Evolutionary conservation across 2,329 filamentous ascomycete genomes (phyloP).

Genomic region (Lachnum nothofagi): DNA sequence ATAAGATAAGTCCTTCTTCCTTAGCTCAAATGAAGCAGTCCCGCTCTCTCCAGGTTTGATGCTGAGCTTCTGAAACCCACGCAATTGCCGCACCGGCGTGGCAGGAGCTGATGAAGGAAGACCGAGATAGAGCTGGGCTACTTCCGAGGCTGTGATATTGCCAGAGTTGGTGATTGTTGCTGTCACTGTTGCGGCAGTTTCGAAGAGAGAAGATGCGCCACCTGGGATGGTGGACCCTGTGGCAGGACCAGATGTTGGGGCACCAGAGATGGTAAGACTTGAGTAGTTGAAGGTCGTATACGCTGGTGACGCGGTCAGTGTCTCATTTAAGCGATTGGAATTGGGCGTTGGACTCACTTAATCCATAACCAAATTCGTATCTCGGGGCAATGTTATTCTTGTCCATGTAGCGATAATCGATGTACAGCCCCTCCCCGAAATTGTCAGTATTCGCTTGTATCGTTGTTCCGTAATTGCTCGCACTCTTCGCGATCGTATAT

Average conservation of each 20-base stretch:
- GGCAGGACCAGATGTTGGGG: conserved; percentile 9
- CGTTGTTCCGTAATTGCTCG: conserved; percentile 41
- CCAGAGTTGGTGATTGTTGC: conserved; percentile 51
- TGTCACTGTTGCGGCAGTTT: conserved; percentile 45
- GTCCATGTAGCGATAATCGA: conserved; percentile 52
- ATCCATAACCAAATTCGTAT: conserved; percentile 43
- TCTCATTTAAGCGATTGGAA: too few relatives aligned
- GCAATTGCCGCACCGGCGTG: conserved; percentile 54
- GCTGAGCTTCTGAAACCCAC: conserved; percentile 63
- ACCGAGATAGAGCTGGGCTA: conserved; percentile 30
- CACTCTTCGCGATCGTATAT: conserved; percentile 58
- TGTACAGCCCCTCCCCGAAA: conserved; percentile 42
- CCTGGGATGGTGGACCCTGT: conserved; percentile 29
- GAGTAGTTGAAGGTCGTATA: conserved; percentile 9
- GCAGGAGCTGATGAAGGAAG: conserved; percentile 40
- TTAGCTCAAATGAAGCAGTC: conserved; percentile 63
- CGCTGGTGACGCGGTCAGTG: too few relatives aligned
- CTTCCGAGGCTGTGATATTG: conserved; percentile 27
- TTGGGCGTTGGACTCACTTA: too few relatives aligned
- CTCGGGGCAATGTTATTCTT: conserved; percentile 33
- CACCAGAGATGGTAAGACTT: not conserved
- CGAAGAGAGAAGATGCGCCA: conserved; percentile 51
- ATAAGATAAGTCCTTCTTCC: conserved; percentile 74
- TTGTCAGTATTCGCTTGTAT: conserved; percentile 32
- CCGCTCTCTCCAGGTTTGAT: conserved; percentile 63